Evolutionary conservation across 257 asterid species (phyloP), one percentile per base, ranked within the genome.

Genomic region (Rhazya stricta): DNA sequence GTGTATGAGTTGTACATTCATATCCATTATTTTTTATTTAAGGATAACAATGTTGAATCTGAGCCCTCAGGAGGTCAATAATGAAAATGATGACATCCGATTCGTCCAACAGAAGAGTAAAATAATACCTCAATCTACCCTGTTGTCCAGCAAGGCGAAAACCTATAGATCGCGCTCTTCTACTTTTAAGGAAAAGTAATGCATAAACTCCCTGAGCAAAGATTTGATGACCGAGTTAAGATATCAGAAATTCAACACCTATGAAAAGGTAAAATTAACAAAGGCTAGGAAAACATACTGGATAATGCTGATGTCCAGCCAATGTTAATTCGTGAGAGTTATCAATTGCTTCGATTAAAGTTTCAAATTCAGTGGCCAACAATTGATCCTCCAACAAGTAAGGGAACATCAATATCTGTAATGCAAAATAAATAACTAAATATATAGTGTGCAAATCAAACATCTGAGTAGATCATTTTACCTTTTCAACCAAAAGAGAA

Each of bases 301-400:
- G 99, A 81, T 92, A 94, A 74, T 88, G 97, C 82, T 92, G 98
- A 74, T 88, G 89, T 76, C 97, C 98, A 79, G 88, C 96, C 77
- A 94, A 78, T 69, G 95, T 83, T 82, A 94, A 80, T 82, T 94
- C 99, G 81, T 92, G 97, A 84, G 87, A 82, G 84, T 87, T 81
- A 82, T 94, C 99, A 73, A 94, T 75, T 72, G 96, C 96, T 86
- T 94, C 98, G 78, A 94, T 84, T 80, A 94, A 92, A 54, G 51
- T 82, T 85, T 92, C 91, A 81, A 94, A 94, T 86, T 91, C 96
- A 69, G 69, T 74, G 61, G 90, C 88, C 89, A 92, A 83, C 15
- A 74, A 80, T 77, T 82, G 90, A 80, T 94, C 98, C 80, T 94
- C 98, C 88, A 94, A 84, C 85, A 94, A 82, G 81, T 80, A 71